phyloP scores from a whole-genome alignment of 2,329 filamentous ascomycete species.

The Colletotrichum echinochloae region DNA sequence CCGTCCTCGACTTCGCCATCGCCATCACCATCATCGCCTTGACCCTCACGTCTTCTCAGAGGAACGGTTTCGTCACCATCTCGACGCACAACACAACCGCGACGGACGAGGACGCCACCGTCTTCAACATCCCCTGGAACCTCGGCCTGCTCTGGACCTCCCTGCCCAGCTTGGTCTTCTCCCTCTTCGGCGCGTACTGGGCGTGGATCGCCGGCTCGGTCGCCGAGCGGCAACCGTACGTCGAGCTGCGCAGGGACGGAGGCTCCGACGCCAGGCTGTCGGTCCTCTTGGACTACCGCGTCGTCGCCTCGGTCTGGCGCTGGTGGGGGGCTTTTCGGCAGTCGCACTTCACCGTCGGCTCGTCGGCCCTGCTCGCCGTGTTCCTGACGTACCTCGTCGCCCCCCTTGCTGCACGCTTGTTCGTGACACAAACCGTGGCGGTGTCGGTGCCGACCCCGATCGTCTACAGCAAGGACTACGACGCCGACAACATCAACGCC shows the following conservation, averaged over 20 bases:
- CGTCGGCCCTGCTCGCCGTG: neutral
- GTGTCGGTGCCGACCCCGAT: neutral
- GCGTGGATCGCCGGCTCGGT: constrained; percentile 12
- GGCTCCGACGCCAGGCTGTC: constrained; percentile 5
- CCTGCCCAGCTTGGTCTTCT: constrained; percentile 5
- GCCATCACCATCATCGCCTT: neutral
- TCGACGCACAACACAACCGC: neutral
- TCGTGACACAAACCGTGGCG: constrained; percentile 5
- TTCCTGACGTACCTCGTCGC: constrained; percentile 7
- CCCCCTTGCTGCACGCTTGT: constrained; percentile 14
- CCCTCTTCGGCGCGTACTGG: constrained; percentile 25
- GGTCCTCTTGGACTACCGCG: constrained; percentile 17
- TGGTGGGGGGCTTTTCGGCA: constrained; percentile 11
- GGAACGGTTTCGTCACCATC: constrained; percentile 13
- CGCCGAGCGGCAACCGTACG: constrained; percentile 12
- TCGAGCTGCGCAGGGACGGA: constrained; percentile 13
- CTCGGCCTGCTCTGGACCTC: constrained; percentile 13
- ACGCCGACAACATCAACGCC: constrained; percentile 2
- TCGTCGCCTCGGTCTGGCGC: constrained; percentile 14
- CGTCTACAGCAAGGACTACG: neutral
- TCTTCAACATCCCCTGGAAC: constrained; percentile 1
- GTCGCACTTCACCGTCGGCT: constrained; percentile 12
- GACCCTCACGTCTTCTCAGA: constrained; percentile 1
- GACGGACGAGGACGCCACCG: neutral
- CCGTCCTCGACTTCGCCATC: constrained; percentile 1